Evolutionary conservation across 1,139 yeast species (phyloP).

Genomic region (Geotrichum citri-aurantii): DNA sequence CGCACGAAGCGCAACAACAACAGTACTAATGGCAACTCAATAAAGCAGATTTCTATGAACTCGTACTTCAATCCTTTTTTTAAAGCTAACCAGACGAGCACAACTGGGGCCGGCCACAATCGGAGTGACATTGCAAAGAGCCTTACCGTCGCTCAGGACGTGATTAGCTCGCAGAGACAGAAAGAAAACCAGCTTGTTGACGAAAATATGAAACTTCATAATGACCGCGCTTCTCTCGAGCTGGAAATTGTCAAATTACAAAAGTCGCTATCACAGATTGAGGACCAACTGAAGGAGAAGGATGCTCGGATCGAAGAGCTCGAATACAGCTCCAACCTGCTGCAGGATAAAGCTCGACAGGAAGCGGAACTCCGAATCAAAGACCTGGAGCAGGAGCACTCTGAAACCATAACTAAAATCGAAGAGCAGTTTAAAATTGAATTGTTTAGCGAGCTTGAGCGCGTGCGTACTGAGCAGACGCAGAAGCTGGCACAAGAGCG

Average conservation of each 20-base stretch:
- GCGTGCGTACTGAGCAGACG: constrained; percentile 27
- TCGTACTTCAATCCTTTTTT: background rate
- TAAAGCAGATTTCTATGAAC: constrained; percentile 1
- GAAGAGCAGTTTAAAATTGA: constrained; percentile 14
- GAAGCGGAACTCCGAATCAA: constrained; percentile 20
- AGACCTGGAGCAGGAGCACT: constrained; percentile 4
- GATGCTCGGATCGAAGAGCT: background rate
- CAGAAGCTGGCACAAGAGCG: constrained; percentile 18
- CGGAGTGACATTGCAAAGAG: constrained; percentile 3
- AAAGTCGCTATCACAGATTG: constrained; percentile 38
- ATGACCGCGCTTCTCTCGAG: constrained; percentile 7
- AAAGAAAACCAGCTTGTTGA: constrained; percentile 15
- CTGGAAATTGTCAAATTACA: constrained; percentile 5
- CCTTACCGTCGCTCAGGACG: constrained; percentile 1
- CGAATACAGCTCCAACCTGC: constrained; percentile 23
- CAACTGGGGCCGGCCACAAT: background rate
- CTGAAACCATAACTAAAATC: constrained; percentile 24
- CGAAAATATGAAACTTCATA: constrained; percentile 14
- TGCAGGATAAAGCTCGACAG: constrained; percentile 31
- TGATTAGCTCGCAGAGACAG: constrained; percentile 2
- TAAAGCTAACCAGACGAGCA: background rate
- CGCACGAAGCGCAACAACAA: background rate
- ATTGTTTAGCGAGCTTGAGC: constrained; percentile 6
- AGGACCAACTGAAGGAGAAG: constrained; percentile 31
- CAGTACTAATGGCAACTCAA: background rate